Conservation (phyloP, 768 basidiomycete genomes). For the Paxillus ammoniavirescens region DNA sequence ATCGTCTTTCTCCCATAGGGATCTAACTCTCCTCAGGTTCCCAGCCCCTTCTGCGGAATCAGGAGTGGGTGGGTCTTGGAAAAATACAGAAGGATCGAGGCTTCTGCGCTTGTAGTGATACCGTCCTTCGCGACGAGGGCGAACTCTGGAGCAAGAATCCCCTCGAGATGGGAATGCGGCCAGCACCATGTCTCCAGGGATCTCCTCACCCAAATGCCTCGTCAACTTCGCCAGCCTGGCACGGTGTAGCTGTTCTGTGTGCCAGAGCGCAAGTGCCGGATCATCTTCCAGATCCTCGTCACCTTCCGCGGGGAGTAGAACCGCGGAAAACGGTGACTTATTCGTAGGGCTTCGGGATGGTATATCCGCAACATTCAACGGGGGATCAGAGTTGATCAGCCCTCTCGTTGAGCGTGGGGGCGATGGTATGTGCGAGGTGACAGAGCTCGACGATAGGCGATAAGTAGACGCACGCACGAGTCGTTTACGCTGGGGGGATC, state of each 20-base stretch:
- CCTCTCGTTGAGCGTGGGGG: slow-evolving; percentile 2
- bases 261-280: not conserved
- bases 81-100: slow-evolving; percentile 10
- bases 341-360: slow-evolving; percentile 13
- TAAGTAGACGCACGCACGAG: not conserved
- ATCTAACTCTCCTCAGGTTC: slow-evolving; percentile 29
- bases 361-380: slow-evolving; percentile 6
- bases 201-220: slow-evolving; percentile 37
- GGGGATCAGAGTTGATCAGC: slow-evolving; percentile 11
- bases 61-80: not conserved
- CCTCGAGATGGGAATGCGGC: slow-evolving; percentile 4
- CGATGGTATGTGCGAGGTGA: not conserved
- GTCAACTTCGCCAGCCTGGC: slow-evolving; percentile 36
- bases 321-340: slow-evolving; percentile 8
- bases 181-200: slow-evolving; percentile 37
- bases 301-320: slow-evolving; percentile 8
- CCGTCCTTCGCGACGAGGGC: not conserved
- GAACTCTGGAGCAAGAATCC: not conserved
- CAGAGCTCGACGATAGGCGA: not conserved
- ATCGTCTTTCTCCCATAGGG: slow-evolving; percentile 19
- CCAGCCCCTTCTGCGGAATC: not conserved
- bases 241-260: slow-evolving; percentile 26
- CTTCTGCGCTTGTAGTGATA: slow-evolving; percentile 15
- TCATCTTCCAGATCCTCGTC: slow-evolving; percentile 7
- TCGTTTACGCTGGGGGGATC: not conserved